Percentiles rank a stretch among this genome's conserved stretches.
Conservation (phyloP, 257 asterid genomes). For the Ophiorrhiza pumila region DNA sequence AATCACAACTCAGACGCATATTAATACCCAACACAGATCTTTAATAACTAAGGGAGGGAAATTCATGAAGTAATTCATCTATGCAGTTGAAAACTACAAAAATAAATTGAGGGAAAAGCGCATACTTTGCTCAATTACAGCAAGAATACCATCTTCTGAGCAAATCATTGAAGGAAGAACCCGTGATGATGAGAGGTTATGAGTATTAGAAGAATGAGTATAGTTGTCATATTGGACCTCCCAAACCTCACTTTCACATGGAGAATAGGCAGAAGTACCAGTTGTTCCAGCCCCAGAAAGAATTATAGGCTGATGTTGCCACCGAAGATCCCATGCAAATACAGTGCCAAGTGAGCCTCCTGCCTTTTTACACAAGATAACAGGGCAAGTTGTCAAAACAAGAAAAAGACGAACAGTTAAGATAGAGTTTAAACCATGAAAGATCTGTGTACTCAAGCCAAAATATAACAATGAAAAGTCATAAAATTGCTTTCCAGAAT, state of each 20-base stretch:
- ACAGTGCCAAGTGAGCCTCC: conserved; percentile 95
- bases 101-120: neutral
- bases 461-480: neutral
- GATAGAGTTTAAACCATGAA: neutral
- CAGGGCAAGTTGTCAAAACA: conserved; percentile 9
- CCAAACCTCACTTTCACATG: conserved; percentile 85
- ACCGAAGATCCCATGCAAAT: conserved; percentile 95
- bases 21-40: neutral
- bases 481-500: neutral
- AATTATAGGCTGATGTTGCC: conserved; percentile 64
- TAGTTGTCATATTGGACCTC: conserved; percentile 86
- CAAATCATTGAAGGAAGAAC: conserved; percentile 90
- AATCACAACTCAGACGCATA: conserved; percentile 17
- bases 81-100: neutral
- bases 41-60: neutral
- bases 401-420: neutral
- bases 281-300: conserved; percentile 51
- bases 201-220: conserved; percentile 54
- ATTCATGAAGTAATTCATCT: neutral
- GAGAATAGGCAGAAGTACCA: conserved; percentile 39
- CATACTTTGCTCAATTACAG: conserved; percentile 74
- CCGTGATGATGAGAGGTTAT: conserved; percentile 51
- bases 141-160: conserved; percentile 95
- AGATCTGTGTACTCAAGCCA: neutral
- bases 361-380: conserved; percentile 53